Evolutionary conservation across 2,329 filamentous ascomycete species (phyloP), one percentile per base, ranked within the genome.

Genomic region (Penicillium rolfsii): DNA sequence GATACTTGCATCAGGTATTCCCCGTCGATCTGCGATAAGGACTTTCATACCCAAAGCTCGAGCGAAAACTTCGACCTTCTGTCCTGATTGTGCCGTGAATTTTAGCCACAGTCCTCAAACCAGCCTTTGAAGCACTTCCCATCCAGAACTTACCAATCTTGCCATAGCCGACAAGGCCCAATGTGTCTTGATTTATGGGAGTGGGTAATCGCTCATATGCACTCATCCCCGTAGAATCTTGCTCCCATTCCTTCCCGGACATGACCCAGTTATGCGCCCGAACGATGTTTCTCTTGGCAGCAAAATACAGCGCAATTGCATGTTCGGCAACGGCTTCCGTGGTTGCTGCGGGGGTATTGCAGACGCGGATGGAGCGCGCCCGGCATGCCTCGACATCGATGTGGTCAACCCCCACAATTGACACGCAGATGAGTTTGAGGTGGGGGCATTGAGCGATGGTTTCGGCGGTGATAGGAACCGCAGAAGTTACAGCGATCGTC

Each of bases 241-340:
- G 2, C 45, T 48, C 26, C 45, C 45, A 48, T 26, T 30, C 45
- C 26, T 48, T 28, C 45, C 45, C 45, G 11, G 45, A 48, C 2
- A 30, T 30, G 6, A 48, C 45, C 45, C 45, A 48, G 14, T 48
- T 30, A 30, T 48, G 45, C 26, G 24, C 45, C 26, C 26, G 45
- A n/a, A 48, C 24, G 11, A 48, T 30, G 8, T 48, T 48, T n/a
- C 45, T 24, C 14, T 48, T 48, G 6, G 45, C 45, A 30, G 45
- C 45, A 12, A 48, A 48, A n/a, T 48, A 48, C 45, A 48, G 45
- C 6, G 45, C 45, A 48, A 48, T 48, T n/a, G 45, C 45, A 30
- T 48, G 45, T 48, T 48, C 45, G 45, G 45, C 26, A 48, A 48
- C 45, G 1, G 45, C 45, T 48, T 48, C 45, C 14, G 45, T 48